Percentiles rank a stretch among this genome's conserved stretches.
Conservation (phyloP, 2,329 filamentous ascomycete species). For the Pseudovirgaria hyperparasitica region DNA sequence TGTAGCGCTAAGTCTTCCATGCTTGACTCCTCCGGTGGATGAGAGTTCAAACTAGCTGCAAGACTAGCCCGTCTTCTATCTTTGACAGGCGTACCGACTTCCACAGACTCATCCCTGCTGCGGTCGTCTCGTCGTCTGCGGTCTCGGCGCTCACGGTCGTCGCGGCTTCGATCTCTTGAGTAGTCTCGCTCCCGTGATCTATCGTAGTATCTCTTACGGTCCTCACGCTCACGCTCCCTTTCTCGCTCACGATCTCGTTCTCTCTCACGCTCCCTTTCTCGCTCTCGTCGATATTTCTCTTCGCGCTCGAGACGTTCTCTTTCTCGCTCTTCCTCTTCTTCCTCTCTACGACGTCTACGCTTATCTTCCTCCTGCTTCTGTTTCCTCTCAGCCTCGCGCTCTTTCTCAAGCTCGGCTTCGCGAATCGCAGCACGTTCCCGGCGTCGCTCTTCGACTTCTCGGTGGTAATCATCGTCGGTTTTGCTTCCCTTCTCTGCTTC, state of each 20-base stretch:
- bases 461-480: conserved; percentile 61
- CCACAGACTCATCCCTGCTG: conserved; percentile 13
- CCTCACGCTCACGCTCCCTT: conserved; percentile 26
- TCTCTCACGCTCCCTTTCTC: conserved; percentile 31
- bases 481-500: conserved; percentile 56
- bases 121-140: conserved; percentile 16
- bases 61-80: too few species aligned
- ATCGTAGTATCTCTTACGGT: conserved; percentile 10
- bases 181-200: conserved; percentile 20
- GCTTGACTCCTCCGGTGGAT: conserved; percentile 21
- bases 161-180: too few species aligned
- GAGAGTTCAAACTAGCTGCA: too few species aligned
- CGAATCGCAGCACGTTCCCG: conserved; percentile 49
- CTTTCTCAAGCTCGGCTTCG: conserved; percentile 47
- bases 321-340: conserved; percentile 30
- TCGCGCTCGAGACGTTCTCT: conserved; percentile 14
- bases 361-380: conserved; percentile 38
- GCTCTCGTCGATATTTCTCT: conserved; percentile 26
- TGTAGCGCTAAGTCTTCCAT: conserved; percentile 21
- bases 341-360: conserved; percentile 36
- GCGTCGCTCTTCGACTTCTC: conserved; percentile 49
- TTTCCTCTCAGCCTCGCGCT: conserved; percentile 46
- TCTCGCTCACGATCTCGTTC: conserved; percentile 20
- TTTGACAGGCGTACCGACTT: too few species aligned
- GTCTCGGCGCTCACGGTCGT: conserved; percentile 16